Evolutionary conservation across 768 basidiomycete genomes (phyloP).

Genomic region (Lanmaoa pseudosensibilis): DNA sequence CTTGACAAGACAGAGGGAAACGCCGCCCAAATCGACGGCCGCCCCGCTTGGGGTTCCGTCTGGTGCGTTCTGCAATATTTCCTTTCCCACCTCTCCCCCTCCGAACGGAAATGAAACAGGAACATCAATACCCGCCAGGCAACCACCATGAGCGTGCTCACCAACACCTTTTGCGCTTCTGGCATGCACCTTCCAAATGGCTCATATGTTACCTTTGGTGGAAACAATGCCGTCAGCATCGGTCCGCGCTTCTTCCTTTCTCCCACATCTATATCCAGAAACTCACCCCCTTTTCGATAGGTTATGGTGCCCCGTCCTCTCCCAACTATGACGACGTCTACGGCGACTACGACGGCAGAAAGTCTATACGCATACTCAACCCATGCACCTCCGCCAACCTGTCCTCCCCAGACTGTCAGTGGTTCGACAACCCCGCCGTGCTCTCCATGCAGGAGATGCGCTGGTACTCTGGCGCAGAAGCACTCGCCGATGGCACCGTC

Average conservation of each 20-base stretch:
- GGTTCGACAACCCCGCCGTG: constrained; percentile 65
- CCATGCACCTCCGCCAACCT: constrained; percentile 58
- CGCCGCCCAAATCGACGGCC: constrained; percentile 58
- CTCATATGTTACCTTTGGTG: constrained; percentile 71
- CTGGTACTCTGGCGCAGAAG: constrained; percentile 75
- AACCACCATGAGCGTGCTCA: constrained; percentile 41
- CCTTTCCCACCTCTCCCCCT: neutral
- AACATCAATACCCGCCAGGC: constrained; percentile 21
- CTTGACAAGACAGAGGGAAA: constrained; percentile 88
- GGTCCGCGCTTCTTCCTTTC: constrained; percentile 23
- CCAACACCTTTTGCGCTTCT: constrained; percentile 77
- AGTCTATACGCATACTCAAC: constrained; percentile 75
- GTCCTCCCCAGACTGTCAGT: constrained; percentile 51
- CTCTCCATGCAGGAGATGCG: constrained; percentile 64
- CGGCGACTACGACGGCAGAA: constrained; percentile 78
- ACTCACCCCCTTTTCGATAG: constrained; percentile 29
- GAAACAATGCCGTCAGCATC: constrained; percentile 64
- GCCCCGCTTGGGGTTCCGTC: constrained; percentile 72
- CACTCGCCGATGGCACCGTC: constrained; percentile 72
- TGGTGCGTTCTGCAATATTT: constrained; percentile 40
- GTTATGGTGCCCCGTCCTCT: constrained; percentile 33
- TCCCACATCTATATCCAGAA: constrained; percentile 19
- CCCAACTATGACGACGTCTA: constrained; percentile 57
- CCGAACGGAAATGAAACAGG: constrained; percentile 6
- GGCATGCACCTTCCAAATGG: constrained; percentile 81